Percentiles rank a stretch among this genome's conserved stretches.
Evolutionary conservation across 768 basidiomycete genomes (phyloP).

Genomic region (Phanerochaete carnosa): DNA sequence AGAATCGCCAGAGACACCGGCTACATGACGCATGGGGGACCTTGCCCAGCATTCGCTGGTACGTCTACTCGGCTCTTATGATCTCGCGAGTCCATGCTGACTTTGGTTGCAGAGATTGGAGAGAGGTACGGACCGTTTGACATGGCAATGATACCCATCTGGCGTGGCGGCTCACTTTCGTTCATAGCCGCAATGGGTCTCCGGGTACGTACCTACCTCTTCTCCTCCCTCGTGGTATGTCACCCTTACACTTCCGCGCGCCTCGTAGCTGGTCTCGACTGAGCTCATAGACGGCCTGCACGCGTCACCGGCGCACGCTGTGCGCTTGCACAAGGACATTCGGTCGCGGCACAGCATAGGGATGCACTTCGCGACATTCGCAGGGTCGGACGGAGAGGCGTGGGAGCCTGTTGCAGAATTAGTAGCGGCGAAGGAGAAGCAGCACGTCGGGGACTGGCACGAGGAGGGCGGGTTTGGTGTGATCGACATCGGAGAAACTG

Average conservation of each 20-base stretch:
- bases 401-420: constrained; percentile 36
- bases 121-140: constrained; percentile 37
- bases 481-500: constrained; percentile 33
- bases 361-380: constrained; percentile 45
- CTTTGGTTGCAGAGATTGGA: constrained; percentile 34
- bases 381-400: constrained; percentile 38
- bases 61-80: neutral
- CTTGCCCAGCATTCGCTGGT: constrained; percentile 37
- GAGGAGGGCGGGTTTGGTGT: constrained; percentile 33
- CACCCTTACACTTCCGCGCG: constrained; percentile 21
- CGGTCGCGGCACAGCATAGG: constrained; percentile 33
- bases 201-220: constrained; percentile 25
- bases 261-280: constrained; percentile 10
- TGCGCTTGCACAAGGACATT: constrained; percentile 36
- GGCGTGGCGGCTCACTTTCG: constrained; percentile 40
- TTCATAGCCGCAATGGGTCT: constrained; percentile 35
- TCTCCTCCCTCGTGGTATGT: neutral
- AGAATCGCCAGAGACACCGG: constrained; percentile 33
- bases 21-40: constrained; percentile 28
- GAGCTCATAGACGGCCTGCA: constrained; percentile 33
- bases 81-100: neutral
- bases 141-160: constrained; percentile 40
- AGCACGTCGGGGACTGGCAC: constrained; percentile 22
- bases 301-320: constrained; percentile 39
- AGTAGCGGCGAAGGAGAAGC: constrained; percentile 18